A percentile compares a stretch with the other conserved stretches of the same genome.
phyloP scores from a whole-genome alignment of 306 rosid species.

The Castanospermum australe region DNA sequence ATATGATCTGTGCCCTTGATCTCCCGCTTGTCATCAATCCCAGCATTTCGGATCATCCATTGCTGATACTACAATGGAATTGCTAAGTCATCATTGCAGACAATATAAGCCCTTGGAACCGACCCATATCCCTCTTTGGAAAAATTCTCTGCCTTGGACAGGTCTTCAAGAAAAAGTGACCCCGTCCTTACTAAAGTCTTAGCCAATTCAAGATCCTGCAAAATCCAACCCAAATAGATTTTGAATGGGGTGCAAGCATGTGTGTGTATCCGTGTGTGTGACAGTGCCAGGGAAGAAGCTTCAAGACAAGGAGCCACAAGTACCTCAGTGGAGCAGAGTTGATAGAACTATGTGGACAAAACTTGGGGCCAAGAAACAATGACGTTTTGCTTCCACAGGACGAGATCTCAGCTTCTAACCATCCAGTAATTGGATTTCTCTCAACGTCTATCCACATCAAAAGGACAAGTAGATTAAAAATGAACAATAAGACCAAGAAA shows the following conservation, averaged over 20 bases:
- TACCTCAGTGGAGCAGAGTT: slow-evolving; percentile 59
- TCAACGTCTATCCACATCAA: slow-evolving; percentile 20
- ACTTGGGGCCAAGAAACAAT: slow-evolving; percentile 39
- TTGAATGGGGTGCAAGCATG: neutral
- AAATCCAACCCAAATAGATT: neutral
- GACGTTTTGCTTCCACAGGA: slow-evolving; percentile 30
- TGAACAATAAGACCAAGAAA: neutral
- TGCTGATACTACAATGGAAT: slow-evolving; percentile 30
- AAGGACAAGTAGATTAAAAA: neutral
- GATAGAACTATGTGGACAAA: slow-evolving; percentile 39
- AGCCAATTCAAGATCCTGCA: slow-evolving; percentile 57
- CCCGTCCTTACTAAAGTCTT: slow-evolving; percentile 35
- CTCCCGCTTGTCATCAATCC: slow-evolving; percentile 36
- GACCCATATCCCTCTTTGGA: slow-evolving; percentile 46
- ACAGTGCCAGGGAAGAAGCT: neutral
- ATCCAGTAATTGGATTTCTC: slow-evolving; percentile 13
- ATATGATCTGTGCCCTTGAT: slow-evolving; percentile 51
- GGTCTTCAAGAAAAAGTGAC: slow-evolving; percentile 44
- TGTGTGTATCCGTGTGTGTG: neutral
- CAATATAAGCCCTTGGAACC: slow-evolving; percentile 29
- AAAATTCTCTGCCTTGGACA: slow-evolving; percentile 34
- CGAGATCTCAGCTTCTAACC: slow-evolving; percentile 43
- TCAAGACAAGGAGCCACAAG: too few relatives aligned
- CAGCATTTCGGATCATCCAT: slow-evolving; percentile 58
- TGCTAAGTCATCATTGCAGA: slow-evolving; percentile 31